phyloP scores from a whole-genome alignment of 2,329 filamentous ascomycete genomes.

The Xylaria sp. region DNA sequence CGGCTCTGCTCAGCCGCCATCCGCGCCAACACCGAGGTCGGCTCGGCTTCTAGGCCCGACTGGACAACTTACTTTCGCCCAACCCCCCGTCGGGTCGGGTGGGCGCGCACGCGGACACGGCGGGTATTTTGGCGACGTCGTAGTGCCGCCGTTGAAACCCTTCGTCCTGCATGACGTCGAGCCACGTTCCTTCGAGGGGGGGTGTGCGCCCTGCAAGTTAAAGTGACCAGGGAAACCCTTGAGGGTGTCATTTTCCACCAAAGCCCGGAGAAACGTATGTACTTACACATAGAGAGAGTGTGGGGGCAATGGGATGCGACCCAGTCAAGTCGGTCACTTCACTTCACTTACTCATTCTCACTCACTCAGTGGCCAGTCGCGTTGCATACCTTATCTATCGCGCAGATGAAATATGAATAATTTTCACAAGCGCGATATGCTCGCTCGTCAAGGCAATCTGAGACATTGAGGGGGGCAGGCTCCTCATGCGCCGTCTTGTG shows the following conservation, averaged over 20 bases:
- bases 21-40: slow-evolving; percentile 23
- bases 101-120: slow-evolving; percentile 17
- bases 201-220: slow-evolving; percentile 5
- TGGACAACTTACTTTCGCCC: background rate
- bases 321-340: background rate
- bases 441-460: background rate
- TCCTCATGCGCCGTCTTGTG: background rate
- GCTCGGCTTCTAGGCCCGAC: slow-evolving; percentile 33
- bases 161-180: slow-evolving; percentile 29
- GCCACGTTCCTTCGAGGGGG: slow-evolving; percentile 28
- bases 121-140: slow-evolving; percentile 25
- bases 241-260: slow-evolving; percentile 5
- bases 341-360: too few species aligned
- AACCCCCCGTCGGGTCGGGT: background rate
- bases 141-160: slow-evolving; percentile 13
- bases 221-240: background rate
- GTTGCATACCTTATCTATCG: slow-evolving; percentile 8
- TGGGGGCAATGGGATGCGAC: slow-evolving; percentile 14
- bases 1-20: slow-evolving; percentile 22
- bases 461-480: background rate
- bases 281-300: background rate
- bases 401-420: background rate
- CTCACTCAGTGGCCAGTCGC: background rate
- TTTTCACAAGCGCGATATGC: slow-evolving; percentile 24
- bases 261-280: background rate